Percentiles rank a stretch among this genome's conserved stretches.
Evolutionary conservation across 2,329 filamentous ascomycete genomes (phyloP).

Genomic region (Calonectria henricotiae): DNA sequence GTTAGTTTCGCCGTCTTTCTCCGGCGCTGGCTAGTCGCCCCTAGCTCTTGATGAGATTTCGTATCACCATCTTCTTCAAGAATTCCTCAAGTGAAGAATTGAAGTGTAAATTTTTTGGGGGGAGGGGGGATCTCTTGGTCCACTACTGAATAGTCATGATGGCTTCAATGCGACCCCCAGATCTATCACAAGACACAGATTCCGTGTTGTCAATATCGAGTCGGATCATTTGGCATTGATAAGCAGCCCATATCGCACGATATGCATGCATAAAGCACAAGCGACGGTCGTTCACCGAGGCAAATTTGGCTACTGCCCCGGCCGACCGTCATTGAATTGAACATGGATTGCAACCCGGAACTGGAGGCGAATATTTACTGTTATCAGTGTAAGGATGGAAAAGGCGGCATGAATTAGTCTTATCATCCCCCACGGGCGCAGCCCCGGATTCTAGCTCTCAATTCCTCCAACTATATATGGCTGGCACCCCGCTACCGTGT

Average conservation of each 20-base stretch:
- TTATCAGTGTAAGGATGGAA: constrained; percentile 22
- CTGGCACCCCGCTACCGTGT: constrained; percentile 40
- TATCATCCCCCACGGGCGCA: constrained; percentile 42
- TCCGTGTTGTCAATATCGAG: neutral
- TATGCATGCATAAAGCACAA: constrained; percentile 4
- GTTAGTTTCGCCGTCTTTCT: constrained; percentile 1
- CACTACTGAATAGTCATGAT: neutral
- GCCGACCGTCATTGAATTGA: neutral
- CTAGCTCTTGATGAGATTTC: neutral
- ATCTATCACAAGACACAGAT: neutral
- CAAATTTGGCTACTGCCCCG: neutral
- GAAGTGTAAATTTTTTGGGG: neutral
- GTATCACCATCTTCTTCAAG: neutral
- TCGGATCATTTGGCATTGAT: neutral
- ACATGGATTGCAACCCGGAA: neutral
- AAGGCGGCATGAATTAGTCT: constrained; percentile 30
- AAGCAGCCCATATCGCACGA: neutral
- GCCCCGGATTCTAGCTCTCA: constrained; percentile 29
- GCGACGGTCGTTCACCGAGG: neutral
- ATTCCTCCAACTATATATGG: constrained; percentile 48
- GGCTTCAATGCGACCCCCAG: neutral
- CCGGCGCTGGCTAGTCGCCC: neutral
- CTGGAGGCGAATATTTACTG: neutral
- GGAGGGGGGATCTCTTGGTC: neutral
- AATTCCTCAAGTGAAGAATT: neutral